Evolutionary conservation across 441 rosid species (phyloP), one percentile per base, ranked within the genome.

Genomic region (Theobroma grandiflorum): DNA sequence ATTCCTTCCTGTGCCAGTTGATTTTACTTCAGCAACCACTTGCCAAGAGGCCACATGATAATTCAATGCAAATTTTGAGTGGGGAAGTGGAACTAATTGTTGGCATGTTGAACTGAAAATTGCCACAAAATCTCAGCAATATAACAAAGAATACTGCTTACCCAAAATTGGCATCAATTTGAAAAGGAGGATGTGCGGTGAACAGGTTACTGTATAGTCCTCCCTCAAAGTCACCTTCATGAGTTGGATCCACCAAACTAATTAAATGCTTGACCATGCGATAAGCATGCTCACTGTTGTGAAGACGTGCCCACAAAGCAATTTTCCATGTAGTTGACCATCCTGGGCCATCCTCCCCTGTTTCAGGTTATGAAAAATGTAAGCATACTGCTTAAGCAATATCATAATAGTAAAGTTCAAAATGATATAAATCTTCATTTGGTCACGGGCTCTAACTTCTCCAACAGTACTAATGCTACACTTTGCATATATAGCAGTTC

Each of bases 111-210:
- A 59, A 59, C 52, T 42, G 15, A 67, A 38, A 11, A 40, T 3
- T 52, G 26, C 63, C n/a, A 61, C 75, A 45, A 38, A 79, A 6
- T 53, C 26, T 50, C 6, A 63, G 20, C 31, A 2, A 72, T 26
- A 45, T 7, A 65, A 43, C 2, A 42, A 43, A 20, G 43, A 64
- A 57, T 50, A 66, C 10, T 59, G 77, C 89, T 89, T 88, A 96
- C 99, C 98, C 99, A 18, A 95, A 91, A 78, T 96, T 96, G 79
- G 94, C 97, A 84, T 96, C 99, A 7, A 96, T 96, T 82, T 95
- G 98, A 80, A 96, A 96, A 26, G 98, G 99, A 9, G 99, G 99
- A 65, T 95, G 98, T 8, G 98, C 97, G 6, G 96, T 88, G 88
- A 96, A 96, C 84, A 96, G 82, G 91, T 96, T 96, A 71, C 88